phyloP scores from a whole-genome alignment of 179 eudicot genomes.

The Drosera spatulata region DNA sequence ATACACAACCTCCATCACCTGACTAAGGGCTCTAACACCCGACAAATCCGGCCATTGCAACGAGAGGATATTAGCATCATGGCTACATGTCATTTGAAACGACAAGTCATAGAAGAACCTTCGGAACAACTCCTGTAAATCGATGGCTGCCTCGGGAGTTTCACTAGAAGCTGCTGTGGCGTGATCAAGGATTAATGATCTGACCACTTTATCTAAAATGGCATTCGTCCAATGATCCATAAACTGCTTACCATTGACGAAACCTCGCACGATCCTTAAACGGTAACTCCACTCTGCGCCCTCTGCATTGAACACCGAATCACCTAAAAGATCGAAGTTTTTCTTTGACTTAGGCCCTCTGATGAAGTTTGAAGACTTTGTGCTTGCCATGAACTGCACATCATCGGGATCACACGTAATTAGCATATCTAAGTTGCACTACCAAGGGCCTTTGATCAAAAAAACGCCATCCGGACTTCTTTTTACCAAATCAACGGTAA shows the following conservation, averaged over 20 bases:
- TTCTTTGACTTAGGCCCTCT: slow-evolving; percentile 23
- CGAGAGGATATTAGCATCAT: slow-evolving; percentile 5
- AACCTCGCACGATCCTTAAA: slow-evolving; percentile 10
- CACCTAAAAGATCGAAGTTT: slow-evolving; percentile 5
- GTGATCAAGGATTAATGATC: not conserved
- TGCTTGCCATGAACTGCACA: slow-evolving; percentile 20
- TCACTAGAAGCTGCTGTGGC: no score
- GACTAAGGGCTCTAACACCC: not conserved
- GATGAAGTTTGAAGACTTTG: slow-evolving; percentile 18
- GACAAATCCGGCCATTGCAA: slow-evolving; percentile 2
- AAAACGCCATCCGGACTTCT: slow-evolving; percentile 2
- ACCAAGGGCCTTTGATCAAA: slow-evolving; percentile 15
- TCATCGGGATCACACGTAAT: slow-evolving; percentile 21
- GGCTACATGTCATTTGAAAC: not conserved
- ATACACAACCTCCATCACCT: slow-evolving; percentile 5
- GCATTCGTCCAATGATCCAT: slow-evolving; percentile 4
- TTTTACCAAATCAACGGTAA: not conserved
- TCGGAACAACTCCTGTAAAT: not conserved
- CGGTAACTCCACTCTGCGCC: slow-evolving; percentile 16
- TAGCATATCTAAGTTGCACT: slow-evolving; percentile 12
- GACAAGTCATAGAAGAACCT: slow-evolving; percentile 8
- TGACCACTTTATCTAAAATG: slow-evolving; percentile 1
- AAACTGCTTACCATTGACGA: slow-evolving; percentile 16
- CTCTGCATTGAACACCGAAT: slow-evolving; percentile 22
- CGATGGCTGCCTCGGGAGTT: not conserved